These are phyloP conservation scores for Ophiocordyceps sinensis DNA, from an alignment of 2,329 filamentous ascomycete genomes.

Conservation along the genomic window DNA sequence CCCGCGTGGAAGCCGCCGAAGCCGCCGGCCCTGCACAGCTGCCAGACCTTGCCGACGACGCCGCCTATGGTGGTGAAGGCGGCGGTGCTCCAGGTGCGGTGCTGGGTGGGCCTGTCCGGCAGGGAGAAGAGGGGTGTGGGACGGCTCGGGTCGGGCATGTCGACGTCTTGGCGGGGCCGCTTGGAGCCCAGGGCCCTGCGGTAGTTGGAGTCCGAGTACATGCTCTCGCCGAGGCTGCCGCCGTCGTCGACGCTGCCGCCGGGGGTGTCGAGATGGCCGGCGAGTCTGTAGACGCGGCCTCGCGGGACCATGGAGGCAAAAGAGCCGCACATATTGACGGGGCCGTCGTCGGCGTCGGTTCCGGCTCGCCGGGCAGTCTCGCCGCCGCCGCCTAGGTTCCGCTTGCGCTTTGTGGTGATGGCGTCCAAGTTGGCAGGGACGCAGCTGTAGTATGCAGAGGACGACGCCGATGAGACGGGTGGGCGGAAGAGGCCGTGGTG, in stretches of 20 bases:
- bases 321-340: conserved; percentile 37
- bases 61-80: conserved; percentile 50
- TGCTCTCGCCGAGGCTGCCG: conserved; percentile 33
- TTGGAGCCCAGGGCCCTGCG: conserved; percentile 36
- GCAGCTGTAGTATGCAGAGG: conserved; percentile 21
- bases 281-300: conserved; percentile 28
- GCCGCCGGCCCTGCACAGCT: conserved; percentile 61
- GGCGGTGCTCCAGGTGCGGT: conserved; percentile 38
- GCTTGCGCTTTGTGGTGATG: conserved; percentile 30
- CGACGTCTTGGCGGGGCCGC: conserved; percentile 20
- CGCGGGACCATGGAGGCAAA: conserved; percentile 13
- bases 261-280: conserved; percentile 38
- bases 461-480: conserved; percentile 26
- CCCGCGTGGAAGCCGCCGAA: conserved; percentile 83
- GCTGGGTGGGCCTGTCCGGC: conserved; percentile 14
- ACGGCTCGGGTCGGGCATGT: conserved; percentile 16
- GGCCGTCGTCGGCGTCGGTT: conserved; percentile 13
- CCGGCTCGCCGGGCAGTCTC: neutral
- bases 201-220: conserved; percentile 43
- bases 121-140: conserved; percentile 18
- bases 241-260: conserved; percentile 15
- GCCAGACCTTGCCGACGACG: conserved; percentile 65
- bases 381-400: conserved; percentile 14
- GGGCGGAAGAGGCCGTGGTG: conserved; percentile 33
- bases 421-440: conserved; percentile 6